phyloP scores from a whole-genome alignment of 352 stramenopile genomes.

The Pythium dissotocum region DNA sequence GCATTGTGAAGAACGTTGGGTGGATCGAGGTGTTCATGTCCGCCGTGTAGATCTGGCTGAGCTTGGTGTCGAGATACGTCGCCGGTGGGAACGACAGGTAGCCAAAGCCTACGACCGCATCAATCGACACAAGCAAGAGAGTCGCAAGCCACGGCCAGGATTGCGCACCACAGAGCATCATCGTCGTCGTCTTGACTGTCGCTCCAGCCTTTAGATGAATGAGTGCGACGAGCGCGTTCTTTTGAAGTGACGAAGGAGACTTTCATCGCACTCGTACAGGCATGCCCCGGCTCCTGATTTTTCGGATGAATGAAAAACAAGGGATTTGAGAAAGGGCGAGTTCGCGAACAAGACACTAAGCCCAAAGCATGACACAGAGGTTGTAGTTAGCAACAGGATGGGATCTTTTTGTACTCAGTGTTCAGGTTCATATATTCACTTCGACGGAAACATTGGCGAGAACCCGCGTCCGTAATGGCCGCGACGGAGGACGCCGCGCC shows the following conservation, averaged over 20 bases:
- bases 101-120: slow-evolving; percentile 1
- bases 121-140: neutral
- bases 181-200: neutral
- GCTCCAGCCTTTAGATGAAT: neutral
- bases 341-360: too few relatives aligned
- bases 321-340: too few relatives aligned
- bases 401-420: too few relatives aligned
- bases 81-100: slow-evolving; percentile 27
- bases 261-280: too few relatives aligned
- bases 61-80: slow-evolving; percentile 17
- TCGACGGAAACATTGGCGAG: neutral
- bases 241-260: too few relatives aligned
- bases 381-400: too few relatives aligned
- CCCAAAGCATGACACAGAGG: too few relatives aligned
- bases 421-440: too few relatives aligned
- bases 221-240: too few relatives aligned
- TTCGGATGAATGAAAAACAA: too few relatives aligned
- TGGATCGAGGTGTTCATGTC: slow-evolving; percentile 20
- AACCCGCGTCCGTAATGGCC: neutral
- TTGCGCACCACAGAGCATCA: neutral
- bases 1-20: slow-evolving; percentile 23
- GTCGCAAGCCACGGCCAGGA: neutral
- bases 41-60: slow-evolving; percentile 13
- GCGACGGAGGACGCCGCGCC: neutral
- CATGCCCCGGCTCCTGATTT: too few relatives aligned